These are phyloP conservation scores for Elsinoe ampelina DNA, from an alignment of 2,329 filamentous ascomycete genomes.

Conservation along the genomic window DNA sequence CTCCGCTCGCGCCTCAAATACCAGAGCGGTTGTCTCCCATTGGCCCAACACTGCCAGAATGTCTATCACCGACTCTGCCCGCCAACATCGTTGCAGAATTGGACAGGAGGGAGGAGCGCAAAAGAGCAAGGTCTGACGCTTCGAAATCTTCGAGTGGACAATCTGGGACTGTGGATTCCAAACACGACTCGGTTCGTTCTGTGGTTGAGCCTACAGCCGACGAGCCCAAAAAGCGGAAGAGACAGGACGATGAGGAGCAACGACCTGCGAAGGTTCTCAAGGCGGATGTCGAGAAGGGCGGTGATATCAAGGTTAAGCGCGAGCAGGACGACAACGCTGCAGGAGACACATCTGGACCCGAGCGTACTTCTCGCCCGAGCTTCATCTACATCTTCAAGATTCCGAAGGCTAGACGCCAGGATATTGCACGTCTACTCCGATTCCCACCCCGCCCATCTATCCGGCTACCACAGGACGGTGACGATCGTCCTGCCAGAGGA, in stretches of 20 bases:
- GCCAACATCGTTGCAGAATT: constrained; percentile 47
- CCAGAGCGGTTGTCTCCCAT: constrained; percentile 5
- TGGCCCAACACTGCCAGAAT: constrained; percentile 30
- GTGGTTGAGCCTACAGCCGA: neutral
- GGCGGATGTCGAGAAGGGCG: neutral
- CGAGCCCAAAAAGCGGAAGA: neutral
- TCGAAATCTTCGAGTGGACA: constrained; percentile 15
- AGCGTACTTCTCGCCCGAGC: neutral
- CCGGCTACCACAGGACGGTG: neutral
- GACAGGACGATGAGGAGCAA: neutral
- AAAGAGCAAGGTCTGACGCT: constrained; percentile 17
- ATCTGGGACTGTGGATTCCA: constrained; percentile 12
- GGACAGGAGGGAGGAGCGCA: constrained; percentile 27
- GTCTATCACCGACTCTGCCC: constrained; percentile 51
- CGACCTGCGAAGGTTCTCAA: neutral
- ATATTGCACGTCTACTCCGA: constrained; percentile 10
- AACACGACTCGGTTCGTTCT: constrained; percentile 6
- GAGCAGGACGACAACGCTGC: too few relatives aligned
- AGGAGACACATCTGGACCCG: too few relatives aligned
- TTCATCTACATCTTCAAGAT: constrained; percentile 14
- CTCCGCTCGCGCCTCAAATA: constrained; percentile 10
- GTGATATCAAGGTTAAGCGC: too few relatives aligned
- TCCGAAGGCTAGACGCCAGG: constrained; percentile 14
- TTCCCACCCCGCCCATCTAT: constrained; percentile 4
- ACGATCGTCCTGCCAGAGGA: neutral